These are phyloP conservation scores for Sphagnurus paluster DNA, from an alignment of 1,284 basidiomycete genomes.

Conservation along the genomic window DNA sequence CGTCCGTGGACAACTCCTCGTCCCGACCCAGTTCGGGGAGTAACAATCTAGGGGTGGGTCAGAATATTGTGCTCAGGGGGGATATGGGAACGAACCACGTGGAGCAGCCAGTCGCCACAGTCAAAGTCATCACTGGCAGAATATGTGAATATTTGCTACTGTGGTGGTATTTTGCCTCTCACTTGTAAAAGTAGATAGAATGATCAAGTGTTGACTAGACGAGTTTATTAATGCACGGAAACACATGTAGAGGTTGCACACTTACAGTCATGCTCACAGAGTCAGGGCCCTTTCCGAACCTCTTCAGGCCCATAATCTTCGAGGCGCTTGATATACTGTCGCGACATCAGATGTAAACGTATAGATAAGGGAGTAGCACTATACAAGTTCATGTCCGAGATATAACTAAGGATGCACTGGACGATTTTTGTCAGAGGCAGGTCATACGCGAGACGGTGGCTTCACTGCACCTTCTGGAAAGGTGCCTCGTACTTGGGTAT, in stretches of 20 bases:
- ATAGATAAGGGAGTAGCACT: too few relatives aligned
- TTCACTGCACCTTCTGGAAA: conserved; percentile 86
- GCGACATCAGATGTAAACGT: conserved; percentile 11
- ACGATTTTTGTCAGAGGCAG: conserved; percentile 1
- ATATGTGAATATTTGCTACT: neutral
- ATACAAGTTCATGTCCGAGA: conserved; percentile 86
- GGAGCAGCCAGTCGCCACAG: conserved; percentile 79
- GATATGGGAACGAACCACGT: conserved; percentile 57
- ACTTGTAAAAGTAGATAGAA: conserved; percentile 83
- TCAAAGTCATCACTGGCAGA: conserved; percentile 66
- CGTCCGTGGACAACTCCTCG: conserved; percentile 75
- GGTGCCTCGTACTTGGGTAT: conserved; percentile 66
- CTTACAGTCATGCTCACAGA: conserved; percentile 72
- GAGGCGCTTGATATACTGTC: conserved; percentile 66
- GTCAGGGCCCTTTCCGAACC: conserved; percentile 45
- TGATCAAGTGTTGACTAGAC: conserved; percentile 81
- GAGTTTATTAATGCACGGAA: neutral
- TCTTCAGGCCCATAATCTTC: conserved; percentile 66
- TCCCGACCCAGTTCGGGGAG: conserved; percentile 68
- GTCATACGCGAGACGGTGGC: too few relatives aligned
- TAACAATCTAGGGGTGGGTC: too few relatives aligned
- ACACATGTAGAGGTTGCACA: conserved; percentile 8
- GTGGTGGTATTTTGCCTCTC: conserved; percentile 24
- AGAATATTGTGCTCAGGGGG: too few relatives aligned
- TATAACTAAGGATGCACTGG: conserved; percentile 84